Conservation (phyloP, 305 asterid species). For the Fraxinus nigra region DNA sequence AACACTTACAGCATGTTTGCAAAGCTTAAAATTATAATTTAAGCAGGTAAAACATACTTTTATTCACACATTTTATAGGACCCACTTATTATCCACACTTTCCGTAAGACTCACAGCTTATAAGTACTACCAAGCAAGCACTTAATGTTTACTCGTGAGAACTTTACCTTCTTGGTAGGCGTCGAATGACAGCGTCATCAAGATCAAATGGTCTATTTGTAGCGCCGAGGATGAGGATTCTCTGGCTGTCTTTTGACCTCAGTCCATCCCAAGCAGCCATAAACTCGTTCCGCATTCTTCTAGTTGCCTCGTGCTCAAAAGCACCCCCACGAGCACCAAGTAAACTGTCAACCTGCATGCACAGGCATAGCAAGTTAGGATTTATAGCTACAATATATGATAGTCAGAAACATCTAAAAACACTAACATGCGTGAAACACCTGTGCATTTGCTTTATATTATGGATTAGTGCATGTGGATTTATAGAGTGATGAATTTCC, state of each 20-base stretch:
- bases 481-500: not conserved
- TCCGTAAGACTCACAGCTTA: not conserved
- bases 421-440: not conserved
- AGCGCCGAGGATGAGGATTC: constrained; percentile 96
- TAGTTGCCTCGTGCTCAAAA: constrained; percentile 94
- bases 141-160: not conserved
- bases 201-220: constrained; percentile 98
- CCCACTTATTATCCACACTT: not conserved
- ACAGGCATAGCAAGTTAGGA: constrained; percentile 17
- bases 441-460: not conserved
- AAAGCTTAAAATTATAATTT: not conserved
- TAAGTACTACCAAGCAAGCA: not conserved
- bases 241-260: constrained; percentile 91
- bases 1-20: not conserved
- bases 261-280: constrained; percentile 99
- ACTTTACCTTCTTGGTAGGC: constrained; percentile 86
- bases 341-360: constrained; percentile 89
- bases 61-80: not conserved
- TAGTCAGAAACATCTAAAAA: not conserved
- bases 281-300: constrained; percentile 97
- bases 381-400: not conserved
- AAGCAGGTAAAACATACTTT: not conserved
- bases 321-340: constrained; percentile 99
- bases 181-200: constrained; percentile 99
- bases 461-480: not conserved